Conservation (phyloP, 495 filamentous ascomycete genomes). For the Tuber melanosporum region DNA sequence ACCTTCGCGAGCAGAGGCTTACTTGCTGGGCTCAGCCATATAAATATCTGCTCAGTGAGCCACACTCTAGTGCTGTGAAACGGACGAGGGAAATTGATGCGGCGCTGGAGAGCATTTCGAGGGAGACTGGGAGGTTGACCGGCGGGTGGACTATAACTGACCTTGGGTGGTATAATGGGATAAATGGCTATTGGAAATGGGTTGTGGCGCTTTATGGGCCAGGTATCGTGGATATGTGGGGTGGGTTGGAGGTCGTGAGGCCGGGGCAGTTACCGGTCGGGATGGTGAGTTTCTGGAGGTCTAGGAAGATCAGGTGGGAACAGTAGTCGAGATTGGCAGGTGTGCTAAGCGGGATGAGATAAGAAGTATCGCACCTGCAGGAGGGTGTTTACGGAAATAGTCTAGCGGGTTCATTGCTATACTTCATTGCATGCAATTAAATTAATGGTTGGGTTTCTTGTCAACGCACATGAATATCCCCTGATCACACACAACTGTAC, state of each 20-base stretch:
- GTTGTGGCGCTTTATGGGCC: slow-evolving; percentile 54
- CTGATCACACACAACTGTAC: background rate
- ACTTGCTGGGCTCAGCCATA: slow-evolving; percentile 8
- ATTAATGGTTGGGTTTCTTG: background rate
- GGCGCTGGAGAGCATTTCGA: slow-evolving; percentile 9
- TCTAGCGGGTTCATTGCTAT: background rate
- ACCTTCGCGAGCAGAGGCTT: slow-evolving; percentile 10
- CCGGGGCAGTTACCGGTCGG: slow-evolving; percentile 58
- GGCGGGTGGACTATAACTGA: slow-evolving; percentile 5
- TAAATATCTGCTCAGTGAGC: background rate
- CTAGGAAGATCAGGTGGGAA: slow-evolving; percentile 57
- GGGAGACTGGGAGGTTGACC: background rate
- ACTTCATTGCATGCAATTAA: background rate
- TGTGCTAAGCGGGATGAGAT: background rate
- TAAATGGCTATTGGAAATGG: slow-evolving; percentile 56
- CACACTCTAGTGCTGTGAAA: background rate
- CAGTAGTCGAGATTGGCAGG: slow-evolving; percentile 12
- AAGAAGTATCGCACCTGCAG: background rate
- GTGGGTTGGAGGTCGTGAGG: slow-evolving; percentile 57
- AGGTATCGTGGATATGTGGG: slow-evolving; percentile 56
- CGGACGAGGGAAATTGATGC: slow-evolving; percentile 14
- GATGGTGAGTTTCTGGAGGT: slow-evolving; percentile 57
- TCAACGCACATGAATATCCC: background rate
- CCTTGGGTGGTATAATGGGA: slow-evolving; percentile 7
- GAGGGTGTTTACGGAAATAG: background rate